Evolutionary conservation across 371 early-diverging fungal species (phyloP).

Genomic region (Choanephora cucurbitarum): DNA sequence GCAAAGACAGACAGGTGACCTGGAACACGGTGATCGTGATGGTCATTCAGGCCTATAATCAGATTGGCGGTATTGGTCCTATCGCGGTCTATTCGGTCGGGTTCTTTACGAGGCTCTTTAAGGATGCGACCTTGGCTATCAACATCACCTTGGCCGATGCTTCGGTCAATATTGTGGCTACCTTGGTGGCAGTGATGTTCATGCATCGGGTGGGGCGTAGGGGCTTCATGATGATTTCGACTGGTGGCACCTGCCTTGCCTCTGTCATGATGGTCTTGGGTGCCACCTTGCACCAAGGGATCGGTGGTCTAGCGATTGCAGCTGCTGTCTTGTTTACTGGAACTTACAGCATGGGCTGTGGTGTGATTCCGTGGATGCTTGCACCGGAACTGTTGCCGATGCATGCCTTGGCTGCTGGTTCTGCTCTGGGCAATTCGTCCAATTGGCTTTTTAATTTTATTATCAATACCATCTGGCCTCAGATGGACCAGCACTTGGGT

Average conservation of each 20-base stretch:
- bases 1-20: slow-evolving; percentile 34
- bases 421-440: slow-evolving; percentile 44
- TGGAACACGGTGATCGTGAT: slow-evolving; percentile 46
- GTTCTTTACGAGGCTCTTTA: slow-evolving; percentile 39
- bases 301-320: slow-evolving; percentile 40
- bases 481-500: slow-evolving; percentile 32
- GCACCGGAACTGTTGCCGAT: slow-evolving; percentile 52
- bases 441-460: slow-evolving; percentile 52
- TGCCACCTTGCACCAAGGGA: slow-evolving; percentile 20
- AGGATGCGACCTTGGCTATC: slow-evolving; percentile 34
- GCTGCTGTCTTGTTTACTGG: slow-evolving; percentile 42
- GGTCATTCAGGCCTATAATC: slow-evolving; percentile 51
- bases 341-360: slow-evolving; percentile 50
- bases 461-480: slow-evolving; percentile 47
- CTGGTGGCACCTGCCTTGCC: slow-evolving; percentile 37
- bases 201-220: slow-evolving; percentile 49
- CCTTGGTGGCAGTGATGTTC: slow-evolving; percentile 34
- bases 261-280: slow-evolving; percentile 46
- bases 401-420: slow-evolving; percentile 45
- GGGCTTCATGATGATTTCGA: slow-evolving; percentile 47
- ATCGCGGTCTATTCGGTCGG: slow-evolving; percentile 49
- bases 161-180: slow-evolving; percentile 40
- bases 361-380: slow-evolving; percentile 55
- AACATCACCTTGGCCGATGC: slow-evolving; percentile 43
- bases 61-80: slow-evolving; percentile 52